A percentile compares a stretch with the other conserved stretches of the same genome.
phyloP scores from a whole-genome alignment of 2,329 filamentous ascomycete species.

The Trichoderma atrobrunneum region DNA sequence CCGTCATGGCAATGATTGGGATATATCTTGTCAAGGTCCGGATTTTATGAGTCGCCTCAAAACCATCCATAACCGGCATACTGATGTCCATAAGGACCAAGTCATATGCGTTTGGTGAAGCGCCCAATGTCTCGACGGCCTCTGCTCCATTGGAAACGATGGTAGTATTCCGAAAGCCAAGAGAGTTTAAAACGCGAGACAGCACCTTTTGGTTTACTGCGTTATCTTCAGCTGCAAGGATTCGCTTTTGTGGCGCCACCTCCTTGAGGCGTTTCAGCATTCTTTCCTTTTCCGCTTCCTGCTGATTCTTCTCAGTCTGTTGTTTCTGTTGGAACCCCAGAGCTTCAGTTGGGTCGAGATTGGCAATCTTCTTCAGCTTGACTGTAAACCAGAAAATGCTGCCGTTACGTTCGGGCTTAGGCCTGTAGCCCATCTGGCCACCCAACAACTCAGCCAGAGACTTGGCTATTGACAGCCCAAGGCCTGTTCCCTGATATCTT shows the following conservation, averaged over 20 bases:
- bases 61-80: constrained; percentile 53
- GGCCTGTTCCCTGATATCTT: constrained; percentile 53
- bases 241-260: constrained; percentile 39
- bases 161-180: constrained; percentile 39
- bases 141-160: constrained; percentile 24
- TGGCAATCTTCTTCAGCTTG: constrained; percentile 38
- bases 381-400: constrained; percentile 54
- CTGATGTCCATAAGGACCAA: constrained; percentile 45
- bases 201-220: constrained; percentile 43
- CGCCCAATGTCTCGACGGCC: constrained; percentile 32
- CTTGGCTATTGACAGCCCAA: constrained; percentile 57
- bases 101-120: constrained; percentile 28
- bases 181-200: constrained; percentile 33
- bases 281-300: constrained; percentile 29
- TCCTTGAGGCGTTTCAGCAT: constrained; percentile 31
- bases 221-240: constrained; percentile 43
- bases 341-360: constrained; percentile 28
- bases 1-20: constrained; percentile 54
- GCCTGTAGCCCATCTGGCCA: constrained; percentile 41
- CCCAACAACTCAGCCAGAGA: constrained; percentile 56
- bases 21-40: constrained; percentile 43
- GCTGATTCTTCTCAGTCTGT: constrained; percentile 3
- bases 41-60: constrained; percentile 43
- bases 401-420: constrained; percentile 45
- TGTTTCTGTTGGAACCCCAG: constrained; percentile 23